Conservation (phyloP, 2,329 filamentous ascomycete genomes). For the Apiospora sp. region DNA sequence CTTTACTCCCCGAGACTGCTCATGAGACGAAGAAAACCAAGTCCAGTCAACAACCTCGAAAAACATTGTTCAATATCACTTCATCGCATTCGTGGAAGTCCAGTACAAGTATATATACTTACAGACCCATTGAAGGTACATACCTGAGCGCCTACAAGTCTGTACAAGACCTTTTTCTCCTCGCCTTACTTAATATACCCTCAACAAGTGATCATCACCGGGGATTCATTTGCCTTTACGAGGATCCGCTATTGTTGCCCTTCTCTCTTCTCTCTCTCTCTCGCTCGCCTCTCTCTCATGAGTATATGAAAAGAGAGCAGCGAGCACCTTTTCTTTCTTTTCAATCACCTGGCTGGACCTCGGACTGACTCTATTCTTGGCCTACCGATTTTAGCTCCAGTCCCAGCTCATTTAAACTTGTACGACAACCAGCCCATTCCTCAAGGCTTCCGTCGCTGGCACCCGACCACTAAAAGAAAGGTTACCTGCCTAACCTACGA, state of each 20-base stretch:
- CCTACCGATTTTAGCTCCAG: constrained; percentile 3
- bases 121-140: not conserved
- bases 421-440: constrained; percentile 14
- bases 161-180: not conserved
- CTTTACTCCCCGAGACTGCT: not conserved
- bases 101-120: not conserved
- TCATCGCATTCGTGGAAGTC: not conserved
- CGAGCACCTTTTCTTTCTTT: not conserved
- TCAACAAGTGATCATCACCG: not conserved
- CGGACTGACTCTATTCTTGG: constrained; percentile 15
- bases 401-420: constrained; percentile 3
- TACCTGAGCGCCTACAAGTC: not conserved
- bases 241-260: not conserved
- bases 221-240: not conserved
- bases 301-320: not conserved
- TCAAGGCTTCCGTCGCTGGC: constrained; percentile 11
- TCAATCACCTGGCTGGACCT: constrained; percentile 14
- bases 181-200: not conserved
- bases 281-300: not conserved
- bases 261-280: not conserved
- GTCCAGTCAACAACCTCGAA: constrained; percentile 1
- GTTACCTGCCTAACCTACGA: constrained; percentile 10
- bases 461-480: constrained; percentile 18
- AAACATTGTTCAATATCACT: not conserved
- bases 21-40: constrained; percentile 4